Base-by-base conservation (phyloP, 768 basidiomycete genomes). In the Hortiboletus flavorubellus region DNA sequence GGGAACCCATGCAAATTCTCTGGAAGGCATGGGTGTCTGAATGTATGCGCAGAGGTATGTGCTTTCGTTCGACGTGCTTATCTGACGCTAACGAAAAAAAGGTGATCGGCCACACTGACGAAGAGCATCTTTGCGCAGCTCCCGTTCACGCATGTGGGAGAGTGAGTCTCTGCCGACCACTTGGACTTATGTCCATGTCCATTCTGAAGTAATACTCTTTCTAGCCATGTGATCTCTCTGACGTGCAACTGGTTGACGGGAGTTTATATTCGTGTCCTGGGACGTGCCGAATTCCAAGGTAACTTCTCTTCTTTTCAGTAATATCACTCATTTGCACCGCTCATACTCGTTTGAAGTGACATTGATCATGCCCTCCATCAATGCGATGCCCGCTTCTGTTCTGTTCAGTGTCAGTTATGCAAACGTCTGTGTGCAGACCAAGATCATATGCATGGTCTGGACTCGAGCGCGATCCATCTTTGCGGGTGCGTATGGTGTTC, bases 91-190 rank as follows among this genome's bases (percentile, higher is more conserved):
- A 59, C 23, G 1, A 10, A 1, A 18, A 33, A n/a, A 50, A 86
- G 82, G 69, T 78, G 4, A 71, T 73, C 2, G 74, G 73, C 15
- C 84, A 85, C 50, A 39, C 49, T 3, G 82, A 76, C 7, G 75
- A 73, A 1, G 77, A 75, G 10, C 85, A 86, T 59, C 53, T 77
- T 46, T 86, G 84, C 59, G 75, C 81, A 0, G 80, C 82, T 4
- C 65, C 69, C n/a, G 60, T 75, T 0, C 85, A 86, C 55, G 76
- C 75, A 37, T 86, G 85, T 50, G 84, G 82, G 26, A 67, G 77
- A 75, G 85, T 78, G 54, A 54, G 67, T 1, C 16, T 12, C 33
- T 12, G 33, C 33, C 16, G 8, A 8, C 12, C 14, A 12, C 12
- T 18, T 34, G 5, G 26, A 31, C 1, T 8, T 0, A 3, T 11